Conservation (phyloP, 2,329 filamentous ascomycete genomes). For the Fusarium tuaranense region DNA sequence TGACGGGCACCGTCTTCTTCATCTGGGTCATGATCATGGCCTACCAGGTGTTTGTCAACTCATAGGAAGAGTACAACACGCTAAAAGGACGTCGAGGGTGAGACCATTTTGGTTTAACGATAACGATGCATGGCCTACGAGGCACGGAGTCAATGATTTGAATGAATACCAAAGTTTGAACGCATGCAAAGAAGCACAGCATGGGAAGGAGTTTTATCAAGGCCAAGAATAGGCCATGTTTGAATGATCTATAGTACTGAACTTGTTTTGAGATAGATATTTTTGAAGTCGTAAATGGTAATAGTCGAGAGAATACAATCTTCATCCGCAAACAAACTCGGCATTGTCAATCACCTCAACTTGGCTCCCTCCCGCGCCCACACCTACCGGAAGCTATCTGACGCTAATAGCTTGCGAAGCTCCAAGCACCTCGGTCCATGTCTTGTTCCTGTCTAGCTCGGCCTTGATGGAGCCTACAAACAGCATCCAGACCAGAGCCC, state of each 20-base stretch:
- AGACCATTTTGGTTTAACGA: constrained; percentile 21
- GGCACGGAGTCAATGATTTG: constrained; percentile 33
- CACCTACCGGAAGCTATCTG: constrained; percentile 4
- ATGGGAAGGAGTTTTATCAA: constrained; percentile 21
- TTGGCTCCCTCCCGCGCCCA: constrained; percentile 22
- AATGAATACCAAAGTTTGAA: constrained; percentile 13
- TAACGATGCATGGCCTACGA: constrained; percentile 36
- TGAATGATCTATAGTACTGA: neutral
- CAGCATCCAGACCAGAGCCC: neutral
- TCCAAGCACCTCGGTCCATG: neutral
- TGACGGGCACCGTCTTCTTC: constrained; percentile 70
- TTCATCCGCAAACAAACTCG: neutral
- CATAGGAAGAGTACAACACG: constrained; percentile 36
- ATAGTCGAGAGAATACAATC: constrained; percentile 6
- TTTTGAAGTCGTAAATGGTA: neutral
- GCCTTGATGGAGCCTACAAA: neutral
- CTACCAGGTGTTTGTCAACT: constrained; percentile 70
- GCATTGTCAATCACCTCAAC: neutral
- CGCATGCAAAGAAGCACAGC: neutral
- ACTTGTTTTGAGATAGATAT: neutral
- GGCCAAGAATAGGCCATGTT: constrained; percentile 19
- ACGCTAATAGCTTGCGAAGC: neutral
- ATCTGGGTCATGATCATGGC: constrained; percentile 78
- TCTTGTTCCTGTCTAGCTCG: constrained; percentile 22
- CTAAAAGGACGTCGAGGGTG: neutral